Evolutionary conservation across 768 basidiomycete genomes (phyloP).

Genomic region (Hypholoma sublateritium): DNA sequence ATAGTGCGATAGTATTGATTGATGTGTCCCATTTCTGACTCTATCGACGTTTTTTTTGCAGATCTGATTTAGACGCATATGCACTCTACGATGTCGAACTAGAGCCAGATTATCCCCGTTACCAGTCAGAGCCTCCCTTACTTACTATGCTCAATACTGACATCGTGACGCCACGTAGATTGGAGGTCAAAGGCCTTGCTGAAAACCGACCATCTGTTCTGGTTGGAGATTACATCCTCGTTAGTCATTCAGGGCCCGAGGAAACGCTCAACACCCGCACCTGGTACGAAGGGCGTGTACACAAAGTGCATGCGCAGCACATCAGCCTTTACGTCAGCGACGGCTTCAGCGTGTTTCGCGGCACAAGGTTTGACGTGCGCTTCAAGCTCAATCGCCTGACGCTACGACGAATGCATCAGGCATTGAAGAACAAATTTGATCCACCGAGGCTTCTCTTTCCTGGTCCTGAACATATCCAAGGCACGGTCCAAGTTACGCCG

Average conservation of each 20-base stretch:
- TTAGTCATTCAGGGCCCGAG: constrained; percentile 25
- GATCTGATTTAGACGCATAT: constrained; percentile 37
- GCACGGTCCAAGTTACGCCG: constrained; percentile 16
- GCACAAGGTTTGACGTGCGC: constrained; percentile 48
- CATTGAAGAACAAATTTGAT: constrained; percentile 37
- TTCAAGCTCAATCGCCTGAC: constrained; percentile 58
- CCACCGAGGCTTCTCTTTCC: constrained; percentile 52
- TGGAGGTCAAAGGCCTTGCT: constrained; percentile 53
- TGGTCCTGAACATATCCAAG: constrained; percentile 21
- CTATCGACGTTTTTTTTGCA: not conserved
- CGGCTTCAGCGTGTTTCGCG: constrained; percentile 39
- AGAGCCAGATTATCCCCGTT: constrained; percentile 35
- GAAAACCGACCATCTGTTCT: constrained; percentile 61
- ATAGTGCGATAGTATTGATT: too few relatives aligned
- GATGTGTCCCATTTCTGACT: not conserved
- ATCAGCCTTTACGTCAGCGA: constrained; percentile 48
- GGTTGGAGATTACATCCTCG: constrained; percentile 46
- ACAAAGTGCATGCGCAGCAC: constrained; percentile 39
- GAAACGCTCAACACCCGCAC: constrained; percentile 22
- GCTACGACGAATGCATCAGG: constrained; percentile 55
- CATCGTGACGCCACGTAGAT: constrained; percentile 24
- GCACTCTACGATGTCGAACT: constrained; percentile 36
- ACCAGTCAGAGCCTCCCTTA: constrained; percentile 34
- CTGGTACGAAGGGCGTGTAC: constrained; percentile 48
- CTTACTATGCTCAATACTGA: not conserved